Base-by-base conservation (phyloP, 257 asterid species). In the Jacaranda mimosifolia region DNA sequence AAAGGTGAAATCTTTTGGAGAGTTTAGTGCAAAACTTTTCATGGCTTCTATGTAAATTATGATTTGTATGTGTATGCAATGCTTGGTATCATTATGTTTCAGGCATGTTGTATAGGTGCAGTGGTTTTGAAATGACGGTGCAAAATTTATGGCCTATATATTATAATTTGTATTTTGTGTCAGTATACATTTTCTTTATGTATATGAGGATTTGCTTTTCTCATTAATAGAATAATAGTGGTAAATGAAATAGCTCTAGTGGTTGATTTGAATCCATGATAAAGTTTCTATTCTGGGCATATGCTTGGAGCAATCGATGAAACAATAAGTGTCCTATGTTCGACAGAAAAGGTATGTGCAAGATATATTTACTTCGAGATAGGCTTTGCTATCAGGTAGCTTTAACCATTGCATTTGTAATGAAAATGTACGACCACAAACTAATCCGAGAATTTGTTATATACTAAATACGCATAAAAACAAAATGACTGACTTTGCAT, bases 371-470 rank as follows among this genome's bases (percentile, higher is more conserved):
- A 46, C 59, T 42, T 42, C 4, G 10, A 18, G 46, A 53, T 9
- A 38, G 14, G 59, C 58, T 21, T 75, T 51, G 9, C 11, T 55
- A 45, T 56, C 26, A 1, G 56, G 32, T 69, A 13, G 42, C 55
- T 64, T 66, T 65, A 55, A 46, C 48, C 7, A 21, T 51, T 55
- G 26, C 36, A 69, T 60, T 21, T 62, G 45, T 72, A 9, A 66
- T 17, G 52, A 8, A 43, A 80, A 51, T 42, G 42, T 56, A 7
- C 32, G 39, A 2, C 53, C 74, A 32, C 57, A 68, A 68, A 52
- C 59, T 40, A 9, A 21, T 5, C 67, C 36, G 11, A 69, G 15
- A 53, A 26, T 35, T 14, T n/a, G 26, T 43, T 43, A 11, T 48
- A 9, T 7, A 21, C 3, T 38, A 43, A 63, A 42, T 40, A 39